Conservation (phyloP, 2,329 filamentous ascomycete genomes). For the Fusarium sp. region DNA sequence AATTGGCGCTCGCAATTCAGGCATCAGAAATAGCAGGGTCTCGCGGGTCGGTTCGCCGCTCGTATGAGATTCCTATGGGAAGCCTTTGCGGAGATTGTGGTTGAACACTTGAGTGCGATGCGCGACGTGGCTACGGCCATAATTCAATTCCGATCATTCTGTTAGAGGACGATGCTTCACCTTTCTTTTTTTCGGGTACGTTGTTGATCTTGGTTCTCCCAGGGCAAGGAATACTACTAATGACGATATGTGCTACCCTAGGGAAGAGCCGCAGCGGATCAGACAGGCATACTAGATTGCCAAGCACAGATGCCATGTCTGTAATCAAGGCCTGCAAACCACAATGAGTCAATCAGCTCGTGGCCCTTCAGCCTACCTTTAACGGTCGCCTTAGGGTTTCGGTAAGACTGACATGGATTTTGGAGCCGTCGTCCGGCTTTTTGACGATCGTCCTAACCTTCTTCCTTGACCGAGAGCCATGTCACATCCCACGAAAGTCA, state of each 20-base stretch:
- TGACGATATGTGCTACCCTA: conserved; percentile 3
- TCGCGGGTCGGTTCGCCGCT: neutral
- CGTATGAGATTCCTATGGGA: conserved; percentile 77
- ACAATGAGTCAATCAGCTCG: neutral
- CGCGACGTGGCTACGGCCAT: conserved; percentile 72
- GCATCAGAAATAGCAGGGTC: conserved; percentile 86
- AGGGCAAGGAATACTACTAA: conserved; percentile 22
- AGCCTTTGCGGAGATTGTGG: conserved; percentile 91
- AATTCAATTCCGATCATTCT: conserved; percentile 91
- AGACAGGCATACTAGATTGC: neutral
- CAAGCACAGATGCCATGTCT: neutral
- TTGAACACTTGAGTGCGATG: conserved; percentile 90
- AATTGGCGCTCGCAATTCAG: conserved; percentile 79
- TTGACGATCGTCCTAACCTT: conserved; percentile 13
- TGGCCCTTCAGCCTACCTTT: neutral
- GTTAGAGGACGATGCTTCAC: conserved; percentile 74
- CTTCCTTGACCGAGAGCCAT: conserved; percentile 33
- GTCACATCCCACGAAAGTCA: neutral
- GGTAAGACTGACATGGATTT: conserved; percentile 3
- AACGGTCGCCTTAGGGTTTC: neutral
- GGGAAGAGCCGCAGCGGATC: conserved; percentile 12
- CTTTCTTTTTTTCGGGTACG: conserved; percentile 25
- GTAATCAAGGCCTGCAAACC: conserved; percentile 10
- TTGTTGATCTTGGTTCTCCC: neutral
- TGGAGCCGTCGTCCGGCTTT: neutral